phyloP scores from a whole-genome alignment of 768 basidiomycete species.

The Leccinum olivaceopallidum region DNA sequence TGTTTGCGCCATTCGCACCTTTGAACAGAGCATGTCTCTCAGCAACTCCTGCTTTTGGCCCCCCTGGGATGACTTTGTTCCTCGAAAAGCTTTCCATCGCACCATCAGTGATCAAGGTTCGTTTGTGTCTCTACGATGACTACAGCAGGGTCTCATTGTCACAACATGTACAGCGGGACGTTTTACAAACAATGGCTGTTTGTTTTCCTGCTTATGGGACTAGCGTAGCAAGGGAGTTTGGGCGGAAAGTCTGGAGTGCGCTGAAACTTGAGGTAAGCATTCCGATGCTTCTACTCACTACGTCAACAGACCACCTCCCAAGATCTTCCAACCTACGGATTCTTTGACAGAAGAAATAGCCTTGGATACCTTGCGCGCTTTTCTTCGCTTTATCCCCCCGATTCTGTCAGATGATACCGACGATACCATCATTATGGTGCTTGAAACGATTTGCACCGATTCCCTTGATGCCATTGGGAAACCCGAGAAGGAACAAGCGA shows the following conservation, averaged over 20 bases:
- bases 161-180: conserved; percentile 66
- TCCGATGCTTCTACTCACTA: not conserved
- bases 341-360: conserved; percentile 70
- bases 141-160: conserved; percentile 1
- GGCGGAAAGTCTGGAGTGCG: conserved; percentile 84
- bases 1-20: not conserved
- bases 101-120: conserved; percentile 79
- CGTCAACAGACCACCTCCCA: conserved; percentile 4
- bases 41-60: conserved; percentile 81
- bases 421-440: conserved; percentile 51
- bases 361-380: conserved; percentile 63
- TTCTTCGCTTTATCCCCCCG: conserved; percentile 75
- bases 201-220: conserved; percentile 88
- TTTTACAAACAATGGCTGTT: conserved; percentile 70
- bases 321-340: conserved; percentile 96
- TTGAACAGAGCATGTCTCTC: conserved; percentile 62
- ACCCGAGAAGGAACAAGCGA: conserved; percentile 92
- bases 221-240: conserved; percentile 55
- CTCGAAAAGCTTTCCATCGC: conserved; percentile 89
- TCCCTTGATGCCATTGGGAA: conserved; percentile 79
- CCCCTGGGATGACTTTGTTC: conserved; percentile 82
- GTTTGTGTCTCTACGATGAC: not conserved
- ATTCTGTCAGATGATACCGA: conserved; percentile 40
- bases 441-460: conserved; percentile 75
- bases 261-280: conserved; percentile 79